A percentile compares a stretch with the other conserved stretches of the same genome.
Conservation (phyloP, 1,284 basidiomycete species). For the Chalciporus sp. region DNA sequence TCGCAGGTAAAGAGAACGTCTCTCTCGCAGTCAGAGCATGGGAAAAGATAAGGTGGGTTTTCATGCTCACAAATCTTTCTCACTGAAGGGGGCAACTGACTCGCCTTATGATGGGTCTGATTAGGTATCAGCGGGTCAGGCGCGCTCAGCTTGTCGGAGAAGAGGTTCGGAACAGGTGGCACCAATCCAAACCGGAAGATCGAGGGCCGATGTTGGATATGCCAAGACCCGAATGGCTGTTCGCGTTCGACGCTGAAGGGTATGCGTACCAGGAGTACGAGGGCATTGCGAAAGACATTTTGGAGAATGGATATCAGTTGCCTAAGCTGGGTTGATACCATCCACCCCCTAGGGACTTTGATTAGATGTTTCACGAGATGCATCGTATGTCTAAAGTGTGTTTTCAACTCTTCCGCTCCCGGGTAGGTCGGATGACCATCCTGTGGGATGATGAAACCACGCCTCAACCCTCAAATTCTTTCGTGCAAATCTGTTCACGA, state of each 20-base stretch:
- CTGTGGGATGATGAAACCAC: no score
- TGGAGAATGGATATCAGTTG: slow-evolving; percentile 20
- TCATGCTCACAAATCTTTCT: background rate
- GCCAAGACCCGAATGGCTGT: slow-evolving; percentile 26
- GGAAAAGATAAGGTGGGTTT: slow-evolving; percentile 24
- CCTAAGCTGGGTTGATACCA: background rate
- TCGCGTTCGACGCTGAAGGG: slow-evolving; percentile 25
- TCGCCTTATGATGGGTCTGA: background rate
- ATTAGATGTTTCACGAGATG: background rate
- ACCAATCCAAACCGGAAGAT: slow-evolving; percentile 17
- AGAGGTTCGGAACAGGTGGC: slow-evolving; percentile 28
- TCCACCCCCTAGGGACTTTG: background rate
- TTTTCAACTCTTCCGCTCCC: no score
- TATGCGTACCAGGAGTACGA: slow-evolving; percentile 21
- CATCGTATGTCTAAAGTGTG: background rate
- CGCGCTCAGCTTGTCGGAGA: slow-evolving; percentile 23
- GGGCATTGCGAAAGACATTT: slow-evolving; percentile 13
- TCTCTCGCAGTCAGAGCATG: slow-evolving; percentile 21
- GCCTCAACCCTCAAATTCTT: no score
- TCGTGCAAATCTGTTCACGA: no score
- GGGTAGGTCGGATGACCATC: no score
- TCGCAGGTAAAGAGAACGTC: slow-evolving; percentile 22
- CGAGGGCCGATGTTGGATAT: slow-evolving; percentile 21
- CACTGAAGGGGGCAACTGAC: background rate
- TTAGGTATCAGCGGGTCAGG: slow-evolving; percentile 27